Evolutionary conservation across 352 stramenopile genomes (phyloP).

Genomic region (Blastocystis sp.): DNA sequence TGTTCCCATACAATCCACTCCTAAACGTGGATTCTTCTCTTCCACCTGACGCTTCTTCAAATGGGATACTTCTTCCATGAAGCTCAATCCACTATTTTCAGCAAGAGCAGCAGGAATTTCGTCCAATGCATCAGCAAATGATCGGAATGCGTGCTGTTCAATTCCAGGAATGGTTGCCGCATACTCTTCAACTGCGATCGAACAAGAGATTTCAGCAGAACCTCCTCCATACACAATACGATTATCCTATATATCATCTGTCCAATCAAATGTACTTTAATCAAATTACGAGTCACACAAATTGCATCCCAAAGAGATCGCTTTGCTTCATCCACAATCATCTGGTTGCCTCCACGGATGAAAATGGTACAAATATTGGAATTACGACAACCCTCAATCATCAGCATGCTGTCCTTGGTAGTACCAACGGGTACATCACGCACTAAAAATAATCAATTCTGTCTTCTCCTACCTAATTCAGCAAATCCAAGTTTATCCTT

Average conservation of each 20-base stretch:
- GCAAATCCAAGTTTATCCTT: conserved; percentile 92
- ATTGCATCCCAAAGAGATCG: conserved; percentile 98
- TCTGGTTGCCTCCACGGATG: conserved; percentile 96
- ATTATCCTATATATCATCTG: conserved; percentile 82
- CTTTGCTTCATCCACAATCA: conserved; percentile 98
- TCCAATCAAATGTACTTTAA: conserved; percentile 75
- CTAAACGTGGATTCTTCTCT: conserved; percentile 90
- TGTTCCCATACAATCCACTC: conserved; percentile 90
- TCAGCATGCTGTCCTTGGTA: conserved; percentile 93
- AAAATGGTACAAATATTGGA: conserved; percentile 96
- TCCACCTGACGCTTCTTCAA: conserved; percentile 88
- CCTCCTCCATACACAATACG: conserved; percentile 97
- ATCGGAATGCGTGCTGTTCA: conserved; percentile 96
- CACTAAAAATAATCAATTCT: conserved; percentile 74
- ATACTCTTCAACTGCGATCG: conserved; percentile 83
- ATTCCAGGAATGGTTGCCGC: conserved; percentile 79
- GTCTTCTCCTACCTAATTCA: conserved; percentile 50
- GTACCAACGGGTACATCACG: conserved; percentile 94
- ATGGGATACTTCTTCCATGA: conserved; percentile 93
- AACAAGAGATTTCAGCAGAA: conserved; percentile 92
- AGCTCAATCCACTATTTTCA: conserved; percentile 94
- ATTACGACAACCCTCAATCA: conserved; percentile 96
- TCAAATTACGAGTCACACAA: conserved; percentile 97
- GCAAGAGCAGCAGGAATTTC: conserved; percentile 98
- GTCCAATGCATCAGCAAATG: conserved; percentile 96